Base-by-base conservation (phyloP, 78 protist genomes). In the Bigelowiella natans region DNA sequence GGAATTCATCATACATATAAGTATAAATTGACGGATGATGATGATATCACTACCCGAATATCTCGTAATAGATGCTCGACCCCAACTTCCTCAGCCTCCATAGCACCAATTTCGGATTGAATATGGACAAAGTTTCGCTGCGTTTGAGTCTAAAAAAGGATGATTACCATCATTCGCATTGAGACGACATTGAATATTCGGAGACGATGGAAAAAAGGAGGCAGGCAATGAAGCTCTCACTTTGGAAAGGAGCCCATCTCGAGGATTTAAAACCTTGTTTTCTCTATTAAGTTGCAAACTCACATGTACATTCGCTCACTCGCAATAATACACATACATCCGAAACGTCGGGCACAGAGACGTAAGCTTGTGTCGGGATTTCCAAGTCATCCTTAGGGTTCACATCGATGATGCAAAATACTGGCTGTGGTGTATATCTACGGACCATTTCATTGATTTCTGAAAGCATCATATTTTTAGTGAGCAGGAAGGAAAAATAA, bases 21-120 rank as follows among this genome's bases (percentile, higher is more conserved):
- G 73, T 51, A 7, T 26, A 7, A 51, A 7, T 7, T 51, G 7
- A 51, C 73, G 73, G 7, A 51, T 51, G 7, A 51, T 28, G 86
- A 83, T 11, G 29, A 29, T 34, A 83, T 26, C 11, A 18, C 31
- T 7, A 30, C 86, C 29, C 86, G 2, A 2, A 83, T 88, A 86
- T 93, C 90, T 37, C 95, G 96, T 38, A 98, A 94, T 63, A 98
- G 92, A 89, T 98, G 99, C 90, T 97, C 99, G 37, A 98, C 98
- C n/a, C 99, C 98, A 73, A 98, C 93, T 89, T 83, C 86, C 86
- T 83, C 86, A 30, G 86, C 86, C 11, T 83, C 86, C 3, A 30
- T 2, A 97, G 99, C 89, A 96, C 99, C 31, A 31, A 98, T 94
- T 36, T 95, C 96, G 30, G 96, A 90, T 30, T 96, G 92, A 1